phyloP scores from a whole-genome alignment of 2,329 filamentous ascomycete species.

The Balansia obtecta region DNA sequence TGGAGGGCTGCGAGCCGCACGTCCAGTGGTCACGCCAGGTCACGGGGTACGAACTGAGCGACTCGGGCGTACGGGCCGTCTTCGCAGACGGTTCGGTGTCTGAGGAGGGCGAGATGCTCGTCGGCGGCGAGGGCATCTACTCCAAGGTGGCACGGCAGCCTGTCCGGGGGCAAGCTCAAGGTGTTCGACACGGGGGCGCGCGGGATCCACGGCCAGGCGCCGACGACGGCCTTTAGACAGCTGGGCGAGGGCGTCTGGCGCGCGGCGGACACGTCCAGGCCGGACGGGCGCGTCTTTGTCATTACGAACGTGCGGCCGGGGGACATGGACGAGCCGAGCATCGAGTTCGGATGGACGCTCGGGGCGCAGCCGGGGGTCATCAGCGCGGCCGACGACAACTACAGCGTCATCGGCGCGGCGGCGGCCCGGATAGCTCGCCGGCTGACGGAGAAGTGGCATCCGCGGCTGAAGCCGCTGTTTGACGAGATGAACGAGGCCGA shows the following conservation, averaged over 20 bases:
- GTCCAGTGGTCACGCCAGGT: slow-evolving; percentile 45
- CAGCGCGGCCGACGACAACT: slow-evolving; percentile 45
- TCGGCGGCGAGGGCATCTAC: slow-evolving; percentile 51
- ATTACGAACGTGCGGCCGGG: slow-evolving; percentile 52
- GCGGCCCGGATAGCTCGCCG: slow-evolving; percentile 46
- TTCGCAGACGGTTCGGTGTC: slow-evolving; percentile 50
- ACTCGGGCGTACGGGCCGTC: slow-evolving; percentile 38
- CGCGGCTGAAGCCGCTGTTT: slow-evolving; percentile 41
- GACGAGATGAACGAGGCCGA: slow-evolving; percentile 43
- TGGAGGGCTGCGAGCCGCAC: slow-evolving; percentile 39
- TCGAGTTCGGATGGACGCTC: slow-evolving; percentile 54
- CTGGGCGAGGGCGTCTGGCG: slow-evolving; percentile 52
- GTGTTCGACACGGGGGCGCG: slow-evolving; percentile 51
- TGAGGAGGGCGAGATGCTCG: slow-evolving; percentile 43
- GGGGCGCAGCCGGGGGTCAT: slow-evolving; percentile 44
- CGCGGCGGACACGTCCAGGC: slow-evolving; percentile 34
- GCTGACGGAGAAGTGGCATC: slow-evolving; percentile 42
- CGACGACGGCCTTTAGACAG: slow-evolving; percentile 45
- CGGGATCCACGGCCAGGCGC: slow-evolving; percentile 54
- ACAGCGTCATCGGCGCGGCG: slow-evolving; percentile 40
- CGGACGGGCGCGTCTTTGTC: slow-evolving; percentile 34
- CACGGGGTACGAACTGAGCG: slow-evolving; percentile 43
- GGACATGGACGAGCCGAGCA: slow-evolving; percentile 44
- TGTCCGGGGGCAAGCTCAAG: slow-evolving; percentile 44
- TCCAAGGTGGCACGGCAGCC: slow-evolving; percentile 46